Evolutionary conservation across 805 yeast genomes (phyloP).

Genomic region (Metschnikowia santaceciliae): DNA sequence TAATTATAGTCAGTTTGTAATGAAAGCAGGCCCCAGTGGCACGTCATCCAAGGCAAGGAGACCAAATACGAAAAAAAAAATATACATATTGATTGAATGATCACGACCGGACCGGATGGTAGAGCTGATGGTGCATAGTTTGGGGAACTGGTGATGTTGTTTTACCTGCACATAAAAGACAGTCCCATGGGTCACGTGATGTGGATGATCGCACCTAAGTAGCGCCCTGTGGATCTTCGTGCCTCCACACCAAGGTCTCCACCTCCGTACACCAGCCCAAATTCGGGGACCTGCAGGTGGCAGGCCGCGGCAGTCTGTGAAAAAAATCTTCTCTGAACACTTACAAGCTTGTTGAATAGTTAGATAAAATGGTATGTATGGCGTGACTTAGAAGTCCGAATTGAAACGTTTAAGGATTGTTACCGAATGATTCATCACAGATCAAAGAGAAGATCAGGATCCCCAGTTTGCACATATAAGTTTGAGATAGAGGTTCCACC

Average conservation of each 20-base stretch:
- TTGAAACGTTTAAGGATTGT: too few relatives aligned
- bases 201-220: too few relatives aligned
- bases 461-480: too few relatives aligned
- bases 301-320: constrained; percentile 9
- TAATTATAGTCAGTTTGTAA: constrained; percentile 6
- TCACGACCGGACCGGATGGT: background rate
- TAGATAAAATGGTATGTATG: constrained; percentile 21
- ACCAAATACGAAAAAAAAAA: background rate
- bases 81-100: background rate
- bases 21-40: constrained; percentile 5
- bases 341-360: constrained; percentile 9
- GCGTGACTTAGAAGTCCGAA: background rate
- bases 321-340: constrained; percentile 13
- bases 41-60: constrained; percentile 3
- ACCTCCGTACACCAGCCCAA: background rate
- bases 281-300: background rate
- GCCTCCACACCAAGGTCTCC: background rate
- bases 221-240: background rate
- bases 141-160: background rate
- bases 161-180: background rate
- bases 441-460: too few relatives aligned
- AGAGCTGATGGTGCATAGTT: background rate
- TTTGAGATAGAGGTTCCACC: too few relatives aligned
- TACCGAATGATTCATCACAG: too few relatives aligned
- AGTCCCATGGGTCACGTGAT: background rate